Evolutionary conservation across 345 rosid species (phyloP).

Genomic region (Anastatica hierochuntica): DNA sequence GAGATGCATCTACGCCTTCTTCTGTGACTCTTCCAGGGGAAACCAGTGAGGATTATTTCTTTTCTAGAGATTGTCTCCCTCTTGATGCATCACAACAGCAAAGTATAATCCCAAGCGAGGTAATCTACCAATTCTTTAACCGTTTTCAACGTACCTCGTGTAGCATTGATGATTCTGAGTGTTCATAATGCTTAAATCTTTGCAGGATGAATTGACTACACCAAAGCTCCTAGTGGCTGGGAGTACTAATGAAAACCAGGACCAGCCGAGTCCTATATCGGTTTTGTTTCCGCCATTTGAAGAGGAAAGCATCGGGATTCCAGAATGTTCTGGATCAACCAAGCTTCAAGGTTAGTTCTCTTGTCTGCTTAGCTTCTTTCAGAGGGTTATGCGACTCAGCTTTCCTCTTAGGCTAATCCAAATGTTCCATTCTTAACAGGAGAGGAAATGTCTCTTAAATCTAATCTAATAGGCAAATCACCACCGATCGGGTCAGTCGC

Average conservation of each 20-base stretch:
- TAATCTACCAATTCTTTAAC: constrained; percentile 19
- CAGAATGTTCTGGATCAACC: constrained; percentile 33
- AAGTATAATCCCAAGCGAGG: constrained; percentile 43
- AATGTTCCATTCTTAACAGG: constrained; percentile 47
- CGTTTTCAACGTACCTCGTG: not conserved
- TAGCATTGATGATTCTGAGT: not conserved
- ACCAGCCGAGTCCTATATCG: constrained; percentile 88
- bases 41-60: constrained; percentile 5
- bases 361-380: not conserved
- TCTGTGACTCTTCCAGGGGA: constrained; percentile 28
- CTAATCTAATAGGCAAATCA: constrained; percentile 78
- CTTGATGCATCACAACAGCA: constrained; percentile 23
- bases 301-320: constrained; percentile 43
- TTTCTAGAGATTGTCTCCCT: constrained; percentile 19
- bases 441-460: constrained; percentile 32
- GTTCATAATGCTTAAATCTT: too few relatives aligned
- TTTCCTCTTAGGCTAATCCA: constrained; percentile 37
- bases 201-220: constrained; percentile 46
- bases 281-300: constrained; percentile 74
- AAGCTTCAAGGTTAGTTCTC: constrained; percentile 39
- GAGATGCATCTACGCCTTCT: constrained; percentile 29
- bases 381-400: constrained; percentile 13
- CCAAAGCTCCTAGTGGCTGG: constrained; percentile 33
- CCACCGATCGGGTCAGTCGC: too few relatives aligned
- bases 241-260: constrained; percentile 52